Evolutionary conservation across 148 eudicot genomes (phyloP), one percentile per base, ranked within the genome.

Genomic region (Nepenthes gracilis): DNA sequence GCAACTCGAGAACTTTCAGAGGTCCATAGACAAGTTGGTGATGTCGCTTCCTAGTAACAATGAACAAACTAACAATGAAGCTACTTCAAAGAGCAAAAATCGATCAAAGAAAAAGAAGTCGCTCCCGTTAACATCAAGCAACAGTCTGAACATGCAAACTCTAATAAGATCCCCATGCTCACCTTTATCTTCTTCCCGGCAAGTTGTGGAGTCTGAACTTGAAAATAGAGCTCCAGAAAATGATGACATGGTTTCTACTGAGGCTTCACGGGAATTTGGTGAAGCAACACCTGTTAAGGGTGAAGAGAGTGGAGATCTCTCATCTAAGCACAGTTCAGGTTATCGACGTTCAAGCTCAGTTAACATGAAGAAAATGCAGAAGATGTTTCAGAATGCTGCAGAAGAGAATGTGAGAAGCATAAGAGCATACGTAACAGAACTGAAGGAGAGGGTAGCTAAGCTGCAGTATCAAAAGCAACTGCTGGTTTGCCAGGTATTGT

Each of bases 1-100:
- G 78, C 95, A 91, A 66, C 96, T 92, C 49, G 90, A 92, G 72
- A 92, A 84, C 69, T 94, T 92, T 9, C 98, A 92, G 77, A 82
- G 70, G 72, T 83, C 96, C 0, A 88, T 92, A 37, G 98, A 92
- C 68, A 85, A 85, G 67, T 70, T 92, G 65, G 88, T 83, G n/a
- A 75, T 88, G 93, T 81, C 80, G 23, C 94, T 92, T 71, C 98
- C 96, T 12, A 75, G 59, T 65, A 77, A 83, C 9, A 56, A 47
- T 12, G 78, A 76, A 35, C 70, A 69, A 10, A 53, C 71, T 34
- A 58, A 36, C 35, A 61, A 35, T 49, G 84, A 72, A 36, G 54
- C 62, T 15, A 64, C 65, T 57, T 64, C 60, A 13, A 83, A 85
- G 59, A 15, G 74, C 47, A 92, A 85, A 62, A 82, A 72, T 53